These are phyloP conservation scores for Isatis tinctoria DNA, from an alignment of 345 rosid genomes.

Conservation along the genomic window DNA sequence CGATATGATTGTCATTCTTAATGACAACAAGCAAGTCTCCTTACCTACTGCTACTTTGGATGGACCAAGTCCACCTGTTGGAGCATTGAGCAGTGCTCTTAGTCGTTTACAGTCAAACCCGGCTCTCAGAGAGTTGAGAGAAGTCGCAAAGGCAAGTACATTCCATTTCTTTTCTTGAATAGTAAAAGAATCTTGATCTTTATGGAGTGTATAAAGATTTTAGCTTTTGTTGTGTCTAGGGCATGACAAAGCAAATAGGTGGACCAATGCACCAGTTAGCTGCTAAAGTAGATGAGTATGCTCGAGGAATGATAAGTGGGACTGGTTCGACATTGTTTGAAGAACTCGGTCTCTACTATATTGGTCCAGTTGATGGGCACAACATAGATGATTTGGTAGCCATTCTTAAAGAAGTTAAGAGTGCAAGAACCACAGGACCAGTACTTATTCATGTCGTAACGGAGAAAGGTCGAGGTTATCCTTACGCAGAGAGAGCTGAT, in stretches of 20 bases:
- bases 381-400: constrained; percentile 79
- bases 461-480: constrained; percentile 99
- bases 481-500: constrained; percentile 92
- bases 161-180: not conserved
- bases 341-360: constrained; percentile 93
- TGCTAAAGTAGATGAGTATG: constrained; percentile 94
- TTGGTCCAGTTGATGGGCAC: constrained; percentile 98
- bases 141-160: constrained; percentile 83
- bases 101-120: constrained; percentile 89
- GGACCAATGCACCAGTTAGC: constrained; percentile 94
- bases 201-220: not conserved
- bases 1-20: constrained; percentile 93
- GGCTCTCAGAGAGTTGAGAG: constrained; percentile 92
- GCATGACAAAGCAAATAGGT: constrained; percentile 84
- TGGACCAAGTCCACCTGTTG: constrained; percentile 95
- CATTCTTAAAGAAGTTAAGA: constrained; percentile 92
- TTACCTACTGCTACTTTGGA: constrained; percentile 91
- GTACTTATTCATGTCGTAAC: constrained; percentile 95
- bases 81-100: constrained; percentile 97
- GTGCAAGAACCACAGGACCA: constrained; percentile 84
- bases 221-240: constrained; percentile 42
- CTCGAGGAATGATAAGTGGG: constrained; percentile 98
- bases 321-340: constrained; percentile 93
- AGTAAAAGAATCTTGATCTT: not conserved
- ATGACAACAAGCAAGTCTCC: constrained; percentile 97